A percentile compares a stretch with the other conserved stretches of the same genome.
Conservation (phyloP, 2,329 filamentous ascomycete species). For the Phaeosphaeriaceae sp. region DNA sequence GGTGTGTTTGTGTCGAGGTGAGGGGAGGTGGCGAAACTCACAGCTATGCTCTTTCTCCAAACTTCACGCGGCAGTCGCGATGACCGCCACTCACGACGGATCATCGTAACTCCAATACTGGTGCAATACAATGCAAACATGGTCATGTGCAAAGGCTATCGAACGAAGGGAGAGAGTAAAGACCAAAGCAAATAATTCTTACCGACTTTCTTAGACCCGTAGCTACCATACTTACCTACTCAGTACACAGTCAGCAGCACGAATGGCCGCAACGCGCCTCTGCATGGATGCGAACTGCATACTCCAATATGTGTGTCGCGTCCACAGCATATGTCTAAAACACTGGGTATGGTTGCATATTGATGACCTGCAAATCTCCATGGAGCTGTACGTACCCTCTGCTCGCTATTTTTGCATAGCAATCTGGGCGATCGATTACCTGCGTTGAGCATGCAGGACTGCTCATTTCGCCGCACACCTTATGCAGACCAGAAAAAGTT, state of each 20-base stretch:
- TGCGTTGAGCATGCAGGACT: not conserved
- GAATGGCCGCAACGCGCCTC: too few species aligned
- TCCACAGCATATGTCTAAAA: not conserved
- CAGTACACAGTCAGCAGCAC: too few species aligned
- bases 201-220: not conserved
- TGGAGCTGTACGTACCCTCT: not conserved
- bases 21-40: conserved; percentile 11
- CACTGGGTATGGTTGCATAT: not conserved
- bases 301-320: too few species aligned
- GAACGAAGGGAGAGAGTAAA: not conserved
- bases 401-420: not conserved
- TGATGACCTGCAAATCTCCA: not conserved
- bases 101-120: not conserved
- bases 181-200: not conserved
- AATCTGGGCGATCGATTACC: not conserved
- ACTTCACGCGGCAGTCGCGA: conserved; percentile 20
- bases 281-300: too few species aligned
- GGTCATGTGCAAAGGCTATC: not conserved
- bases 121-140: not conserved
- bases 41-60: not conserved
- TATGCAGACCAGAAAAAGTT: not conserved
- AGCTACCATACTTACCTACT: not conserved
- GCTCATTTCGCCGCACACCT: not conserved
- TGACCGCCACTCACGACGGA: not conserved
- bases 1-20: conserved; percentile 2